These are phyloP conservation scores for Amphirosellinia nigrospora DNA, from an alignment of 495 filamentous ascomycete species.

Conservation along the genomic window DNA sequence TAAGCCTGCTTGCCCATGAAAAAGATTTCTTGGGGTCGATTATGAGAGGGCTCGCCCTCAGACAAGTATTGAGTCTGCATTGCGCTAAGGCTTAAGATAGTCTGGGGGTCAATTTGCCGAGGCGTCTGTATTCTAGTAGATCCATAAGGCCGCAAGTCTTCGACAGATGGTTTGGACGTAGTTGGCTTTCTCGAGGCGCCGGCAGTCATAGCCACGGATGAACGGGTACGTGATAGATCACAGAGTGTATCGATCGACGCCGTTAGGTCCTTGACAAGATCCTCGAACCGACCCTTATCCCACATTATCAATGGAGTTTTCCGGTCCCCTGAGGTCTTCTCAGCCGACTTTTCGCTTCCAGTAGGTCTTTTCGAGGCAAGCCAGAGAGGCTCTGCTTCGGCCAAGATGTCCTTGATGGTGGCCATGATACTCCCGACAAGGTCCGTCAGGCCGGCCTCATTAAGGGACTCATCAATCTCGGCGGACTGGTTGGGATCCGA, in stretches of 20 bases:
- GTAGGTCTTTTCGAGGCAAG: conserved; percentile 52
- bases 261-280: conserved; percentile 78
- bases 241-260: conserved; percentile 89
- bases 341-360: conserved; percentile 49
- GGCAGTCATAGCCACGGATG: conserved; percentile 43
- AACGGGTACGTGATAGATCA: conserved; percentile 78
- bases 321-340: conserved; percentile 48
- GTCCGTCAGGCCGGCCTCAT: conserved; percentile 83
- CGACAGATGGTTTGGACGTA: conserved; percentile 40
- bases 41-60: conserved; percentile 34
- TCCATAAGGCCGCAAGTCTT: conserved; percentile 57
- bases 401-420: conserved; percentile 84
- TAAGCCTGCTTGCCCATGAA: conserved; percentile 59
- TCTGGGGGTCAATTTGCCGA: conserved; percentile 55
- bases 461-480: conserved; percentile 86
- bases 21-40: conserved; percentile 54
- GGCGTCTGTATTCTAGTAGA: conserved; percentile 62
- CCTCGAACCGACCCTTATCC: conserved; percentile 67
- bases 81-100: conserved; percentile 48
- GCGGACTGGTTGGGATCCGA: conserved; percentile 70
- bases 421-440: conserved; percentile 87
- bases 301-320: conserved; percentile 56
- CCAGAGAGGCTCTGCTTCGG: conserved; percentile 83
- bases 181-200: conserved; percentile 26
- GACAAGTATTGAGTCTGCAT: conserved; percentile 51